Base-by-base conservation (phyloP, 169 alveolate genomes). In the Perkinsus chesapeaki region DNA sequence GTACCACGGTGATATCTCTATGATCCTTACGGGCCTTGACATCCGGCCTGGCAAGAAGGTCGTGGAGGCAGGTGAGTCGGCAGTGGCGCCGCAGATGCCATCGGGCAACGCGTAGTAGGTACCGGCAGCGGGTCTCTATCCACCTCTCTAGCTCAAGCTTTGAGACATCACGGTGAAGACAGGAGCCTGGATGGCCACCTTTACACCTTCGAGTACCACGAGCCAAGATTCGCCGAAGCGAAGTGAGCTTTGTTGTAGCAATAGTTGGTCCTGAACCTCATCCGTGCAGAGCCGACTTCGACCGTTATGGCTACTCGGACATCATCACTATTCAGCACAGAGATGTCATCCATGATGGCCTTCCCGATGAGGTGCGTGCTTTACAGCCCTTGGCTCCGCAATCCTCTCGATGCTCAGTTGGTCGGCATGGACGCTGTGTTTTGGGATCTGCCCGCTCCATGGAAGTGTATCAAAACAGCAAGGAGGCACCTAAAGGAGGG, bases 171-270 rank as follows among this genome's bases (percentile, higher is more conserved):
- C 19, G 72, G 72, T 19, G 19, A 19, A 9, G 72, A 47, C 72
- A 47, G 72, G 72, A 20, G 43, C 39, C 94, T 93, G 9, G 37
- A 36, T 20, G 94, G 94, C 39, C 91, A 93, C 39, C 43, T 93
- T 12, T 93, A 91, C 48, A 93, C 94, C 12, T 93, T 93, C 48
- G 94, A 93, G 93, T 93, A 91, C 94, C 91, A 93, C 94, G 93
- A 60, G 72, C 39, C 48, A 16, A 48, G 94, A n/a, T 93, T 93
- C 31, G 91, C 39, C 36, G 91, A 93, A 72, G 94, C 94, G 0
- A 73, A 48, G 72, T 47, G 9, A 9, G 72, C 19, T 10, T 19
- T 47, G 19, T 19, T 19, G 27, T 47, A 9, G 9, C 9, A 10
- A 47, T 9, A 47, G 19, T 47, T 19, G 72, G 19, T 19, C 72